These are phyloP conservation scores for Apiotrichum porosum DNA, from an alignment of 1,284 basidiomycete species.

Conservation along the genomic window DNA sequence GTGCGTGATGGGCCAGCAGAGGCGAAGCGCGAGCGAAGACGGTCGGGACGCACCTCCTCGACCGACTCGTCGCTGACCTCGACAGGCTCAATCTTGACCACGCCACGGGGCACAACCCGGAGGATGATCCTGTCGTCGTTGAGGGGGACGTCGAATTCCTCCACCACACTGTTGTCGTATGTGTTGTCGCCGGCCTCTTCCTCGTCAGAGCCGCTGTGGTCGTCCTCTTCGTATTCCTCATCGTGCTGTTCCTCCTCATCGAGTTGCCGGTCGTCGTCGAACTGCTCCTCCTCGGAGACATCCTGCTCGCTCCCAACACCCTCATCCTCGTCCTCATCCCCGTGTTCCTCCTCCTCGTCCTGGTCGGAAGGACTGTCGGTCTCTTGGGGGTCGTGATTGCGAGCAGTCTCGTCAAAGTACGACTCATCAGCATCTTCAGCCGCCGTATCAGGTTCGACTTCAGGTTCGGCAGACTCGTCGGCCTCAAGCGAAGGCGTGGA, in stretches of 20 bases:
- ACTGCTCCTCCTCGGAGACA: conserved; percentile 22
- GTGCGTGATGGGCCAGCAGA: too few species aligned
- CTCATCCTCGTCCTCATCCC: conserved; percentile 18
- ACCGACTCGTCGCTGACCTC: conserved; percentile 12
- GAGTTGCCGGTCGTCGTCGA: conserved; percentile 4
- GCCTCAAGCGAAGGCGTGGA: too few species aligned
- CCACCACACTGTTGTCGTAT: conserved; percentile 17
- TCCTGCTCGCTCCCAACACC: conserved; percentile 48
- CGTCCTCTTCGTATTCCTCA: conserved; percentile 27
- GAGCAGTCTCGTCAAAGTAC: too few species aligned
- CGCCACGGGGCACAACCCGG: conserved; percentile 21
- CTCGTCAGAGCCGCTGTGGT: conserved; percentile 44
- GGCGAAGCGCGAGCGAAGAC: not conserved
- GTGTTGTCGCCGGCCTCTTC: conserved; percentile 15
- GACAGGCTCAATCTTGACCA: conserved; percentile 41
- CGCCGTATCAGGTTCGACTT: not conserved
- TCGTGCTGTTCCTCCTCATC: conserved; percentile 18
- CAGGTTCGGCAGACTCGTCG: not conserved
- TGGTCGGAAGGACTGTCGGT: too few species aligned
- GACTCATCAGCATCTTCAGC: too few species aligned
- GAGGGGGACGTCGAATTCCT: conserved; percentile 12
- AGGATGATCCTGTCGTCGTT: conserved; percentile 23
- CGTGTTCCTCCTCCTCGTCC: not conserved
- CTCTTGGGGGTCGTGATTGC: too few species aligned
- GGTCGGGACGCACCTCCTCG: not conserved